Evolutionary conservation across 305 asterid genomes (phyloP).

Genomic region (Fraxinus nigra): DNA sequence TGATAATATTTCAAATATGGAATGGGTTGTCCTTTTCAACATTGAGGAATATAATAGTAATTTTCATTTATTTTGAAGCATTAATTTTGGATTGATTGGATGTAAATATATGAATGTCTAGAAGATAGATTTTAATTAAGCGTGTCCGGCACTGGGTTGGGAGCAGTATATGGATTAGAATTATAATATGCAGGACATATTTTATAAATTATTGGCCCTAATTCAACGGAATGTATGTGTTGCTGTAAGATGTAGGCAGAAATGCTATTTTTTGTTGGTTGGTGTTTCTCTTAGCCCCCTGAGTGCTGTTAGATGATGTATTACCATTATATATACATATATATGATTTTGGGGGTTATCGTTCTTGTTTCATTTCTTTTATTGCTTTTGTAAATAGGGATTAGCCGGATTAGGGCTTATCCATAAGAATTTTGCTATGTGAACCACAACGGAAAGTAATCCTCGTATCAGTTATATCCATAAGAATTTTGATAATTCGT

Average conservation of each 20-base stretch:
- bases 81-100: neutral
- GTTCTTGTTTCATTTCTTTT: neutral
- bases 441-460: neutral
- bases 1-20: neutral
- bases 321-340: no score
- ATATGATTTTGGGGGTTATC: neutral
- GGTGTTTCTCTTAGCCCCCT: neutral
- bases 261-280: neutral
- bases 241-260: neutral
- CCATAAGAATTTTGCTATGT: neutral
- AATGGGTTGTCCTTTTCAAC: neutral
- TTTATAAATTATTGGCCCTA: neutral
- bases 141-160: neutral
- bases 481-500: neutral
- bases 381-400: neutral
- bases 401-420: neutral
- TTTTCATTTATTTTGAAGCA: neutral
- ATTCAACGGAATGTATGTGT: neutral
- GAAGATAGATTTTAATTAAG: neutral
- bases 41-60: neutral
- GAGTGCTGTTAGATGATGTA: neutral
- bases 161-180: neutral
- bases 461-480: neutral
- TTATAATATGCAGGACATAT: neutral
- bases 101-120: neutral